Percentiles rank a stretch among this genome's conserved stretches.
These are phyloP conservation scores for Mycena sanguinolenta DNA, from an alignment of 768 basidiomycete species.

Conservation along the genomic window DNA sequence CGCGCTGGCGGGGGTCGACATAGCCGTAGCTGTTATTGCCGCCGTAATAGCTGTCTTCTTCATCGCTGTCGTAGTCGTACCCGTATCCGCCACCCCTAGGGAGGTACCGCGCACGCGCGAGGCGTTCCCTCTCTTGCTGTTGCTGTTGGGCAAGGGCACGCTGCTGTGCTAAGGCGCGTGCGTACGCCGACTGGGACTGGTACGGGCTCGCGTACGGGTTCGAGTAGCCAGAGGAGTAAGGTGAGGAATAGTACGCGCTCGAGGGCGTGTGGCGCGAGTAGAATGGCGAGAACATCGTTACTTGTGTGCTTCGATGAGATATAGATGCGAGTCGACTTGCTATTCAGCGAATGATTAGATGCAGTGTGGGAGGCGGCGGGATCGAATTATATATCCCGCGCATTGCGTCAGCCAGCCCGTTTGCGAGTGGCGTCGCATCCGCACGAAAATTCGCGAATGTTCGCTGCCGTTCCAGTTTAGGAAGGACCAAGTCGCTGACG, in stretches of 20 bases:
- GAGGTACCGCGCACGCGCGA: slow-evolving; percentile 54
- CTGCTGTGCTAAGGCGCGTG: slow-evolving; percentile 36
- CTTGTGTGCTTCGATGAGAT: slow-evolving; percentile 17
- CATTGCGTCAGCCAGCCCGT: slow-evolving; percentile 29
- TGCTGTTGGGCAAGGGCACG: slow-evolving; percentile 42
- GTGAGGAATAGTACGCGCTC: slow-evolving; percentile 32
- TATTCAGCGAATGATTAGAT: slow-evolving; percentile 26
- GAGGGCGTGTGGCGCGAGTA: slow-evolving; percentile 32
- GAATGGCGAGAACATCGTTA: slow-evolving; percentile 29
- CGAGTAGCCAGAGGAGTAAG: no score
- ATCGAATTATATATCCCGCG: slow-evolving; percentile 34
- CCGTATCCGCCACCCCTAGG: slow-evolving; percentile 56
- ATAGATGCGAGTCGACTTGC: no score
- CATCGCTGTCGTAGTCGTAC: no score
- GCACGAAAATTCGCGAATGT: slow-evolving; percentile 17
- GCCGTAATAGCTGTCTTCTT: no score
- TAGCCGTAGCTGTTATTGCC: no score
- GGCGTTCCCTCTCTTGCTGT: slow-evolving; percentile 50
- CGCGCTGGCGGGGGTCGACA: slow-evolving; percentile 46
- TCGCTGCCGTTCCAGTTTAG: slow-evolving; percentile 4
- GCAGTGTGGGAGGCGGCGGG: slow-evolving; percentile 3
- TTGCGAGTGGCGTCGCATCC: no score
- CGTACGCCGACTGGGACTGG: slow-evolving; percentile 44
- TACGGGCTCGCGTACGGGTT: no score
- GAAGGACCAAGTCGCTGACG: no score